Conservation (phyloP, 305 asterid genomes). For the Fraxinus ornus region DNA sequence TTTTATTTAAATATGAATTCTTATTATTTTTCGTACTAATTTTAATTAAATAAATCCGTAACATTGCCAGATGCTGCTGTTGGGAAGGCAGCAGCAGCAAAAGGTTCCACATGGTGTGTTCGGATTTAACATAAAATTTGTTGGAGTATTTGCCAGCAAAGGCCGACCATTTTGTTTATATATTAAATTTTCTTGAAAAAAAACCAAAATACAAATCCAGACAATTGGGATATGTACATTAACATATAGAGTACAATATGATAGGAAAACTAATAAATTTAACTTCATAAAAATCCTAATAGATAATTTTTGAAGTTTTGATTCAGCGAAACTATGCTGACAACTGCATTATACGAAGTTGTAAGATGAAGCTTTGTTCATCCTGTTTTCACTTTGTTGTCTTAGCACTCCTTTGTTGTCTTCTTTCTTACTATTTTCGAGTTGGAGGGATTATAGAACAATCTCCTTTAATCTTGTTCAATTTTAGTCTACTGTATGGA, state of each 20-base stretch:
- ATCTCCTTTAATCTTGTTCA: background rate
- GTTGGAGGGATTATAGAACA: background rate
- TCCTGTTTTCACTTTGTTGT: background rate
- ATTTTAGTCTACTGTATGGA: background rate
- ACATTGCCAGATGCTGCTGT: slow-evolving; percentile 10
- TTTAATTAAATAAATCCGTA: slow-evolving; percentile 2
- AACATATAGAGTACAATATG: slow-evolving; percentile 26
- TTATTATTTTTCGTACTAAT: background rate
- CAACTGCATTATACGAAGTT: background rate
- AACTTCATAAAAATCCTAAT: background rate
- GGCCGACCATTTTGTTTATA: slow-evolving; percentile 12
- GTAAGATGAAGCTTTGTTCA: background rate
- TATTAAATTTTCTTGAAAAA: slow-evolving; percentile 2
- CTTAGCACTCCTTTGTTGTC: background rate
- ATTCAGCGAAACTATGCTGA: background rate
- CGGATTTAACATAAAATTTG: slow-evolving; percentile 21
- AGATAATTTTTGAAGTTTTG: background rate
- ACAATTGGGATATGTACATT: slow-evolving; percentile 13
- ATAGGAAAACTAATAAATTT: slow-evolving; percentile 11
- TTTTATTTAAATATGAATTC: background rate
- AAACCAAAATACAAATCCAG: slow-evolving; percentile 26
- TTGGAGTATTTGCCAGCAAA: slow-evolving; percentile 7
- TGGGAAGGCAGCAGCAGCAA: slow-evolving; percentile 15
- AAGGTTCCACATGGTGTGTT: slow-evolving; percentile 40
- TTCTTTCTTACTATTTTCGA: background rate